Evolutionary conservation across 306 rosid genomes (phyloP).

Genomic region (Dryas drummondii): DNA sequence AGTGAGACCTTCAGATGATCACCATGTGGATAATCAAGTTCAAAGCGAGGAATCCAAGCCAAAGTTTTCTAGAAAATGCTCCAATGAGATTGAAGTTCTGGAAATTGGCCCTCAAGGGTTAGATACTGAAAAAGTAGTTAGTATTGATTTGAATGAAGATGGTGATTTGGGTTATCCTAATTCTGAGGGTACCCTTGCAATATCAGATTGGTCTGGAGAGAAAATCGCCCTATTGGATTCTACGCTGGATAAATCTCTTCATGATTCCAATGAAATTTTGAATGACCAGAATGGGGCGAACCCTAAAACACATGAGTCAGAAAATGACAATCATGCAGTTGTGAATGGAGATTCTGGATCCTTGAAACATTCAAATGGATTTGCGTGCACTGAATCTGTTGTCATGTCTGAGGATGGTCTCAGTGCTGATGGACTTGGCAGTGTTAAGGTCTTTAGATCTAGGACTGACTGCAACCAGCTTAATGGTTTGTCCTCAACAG

Average conservation of each 20-base stretch:
- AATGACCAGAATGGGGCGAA: constrained; percentile 41
- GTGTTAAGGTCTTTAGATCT: constrained; percentile 27
- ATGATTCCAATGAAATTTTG: constrained; percentile 27
- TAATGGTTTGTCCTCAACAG: constrained; percentile 22
- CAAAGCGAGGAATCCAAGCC: constrained; percentile 42
- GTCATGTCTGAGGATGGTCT: constrained; percentile 31
- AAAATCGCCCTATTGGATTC: constrained; percentile 22
- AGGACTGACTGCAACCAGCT: constrained; percentile 23
- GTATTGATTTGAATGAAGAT: constrained; percentile 38
- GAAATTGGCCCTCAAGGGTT: constrained; percentile 42
- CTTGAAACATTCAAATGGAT: constrained; percentile 33
- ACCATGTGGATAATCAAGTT: constrained; percentile 35
- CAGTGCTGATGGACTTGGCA: constrained; percentile 26
- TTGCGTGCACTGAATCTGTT: constrained; percentile 24
- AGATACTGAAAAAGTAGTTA: constrained; percentile 38
- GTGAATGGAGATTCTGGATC: constrained; percentile 30
- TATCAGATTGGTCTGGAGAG: constrained; percentile 35
- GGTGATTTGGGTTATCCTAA: constrained; percentile 32
- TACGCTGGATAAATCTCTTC: constrained; percentile 28
- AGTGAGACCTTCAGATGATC: constrained; percentile 24
- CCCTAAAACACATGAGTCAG: constrained; percentile 27
- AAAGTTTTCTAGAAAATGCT: constrained; percentile 34
- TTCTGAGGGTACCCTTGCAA: constrained; percentile 33
- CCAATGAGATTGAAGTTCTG: constrained; percentile 36
- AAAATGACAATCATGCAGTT: constrained; percentile 15